phyloP scores from a whole-genome alignment of 2,329 filamentous ascomycete species.

The Pyrenophora tritici-repentis region DNA sequence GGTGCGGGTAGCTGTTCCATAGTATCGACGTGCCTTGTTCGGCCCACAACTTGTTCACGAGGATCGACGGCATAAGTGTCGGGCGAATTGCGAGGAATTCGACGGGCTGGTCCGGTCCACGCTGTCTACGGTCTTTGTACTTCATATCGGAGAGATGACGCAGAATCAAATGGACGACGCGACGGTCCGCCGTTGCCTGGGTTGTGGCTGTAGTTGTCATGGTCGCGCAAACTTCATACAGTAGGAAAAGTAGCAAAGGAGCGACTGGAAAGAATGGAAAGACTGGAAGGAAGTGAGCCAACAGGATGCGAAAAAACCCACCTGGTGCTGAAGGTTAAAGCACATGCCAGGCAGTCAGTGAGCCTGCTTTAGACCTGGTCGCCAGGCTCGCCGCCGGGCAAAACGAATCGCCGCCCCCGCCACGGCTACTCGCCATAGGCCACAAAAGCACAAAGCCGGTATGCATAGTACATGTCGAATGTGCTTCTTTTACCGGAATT shows the following conservation, averaged over 20 bases:
- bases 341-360: constrained; percentile 11
- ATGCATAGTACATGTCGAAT: constrained; percentile 2
- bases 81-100: constrained; percentile 43
- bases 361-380: constrained; percentile 19
- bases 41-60: constrained; percentile 43
- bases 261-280: constrained; percentile 2
- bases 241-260: constrained; percentile 11
- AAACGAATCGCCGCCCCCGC: constrained; percentile 11
- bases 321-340: constrained; percentile 1
- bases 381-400: constrained; percentile 17
- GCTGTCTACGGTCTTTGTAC: constrained; percentile 38
- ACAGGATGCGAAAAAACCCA: not conserved
- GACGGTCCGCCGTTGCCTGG: constrained; percentile 27
- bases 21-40: constrained; percentile 39
- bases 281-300: constrained; percentile 3
- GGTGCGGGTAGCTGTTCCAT: constrained; percentile 40
- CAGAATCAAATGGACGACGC: constrained; percentile 34
- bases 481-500: constrained; percentile 2
- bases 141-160: constrained; percentile 38
- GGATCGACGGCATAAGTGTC: constrained; percentile 38
- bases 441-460: constrained; percentile 12
- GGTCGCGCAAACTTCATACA: constrained; percentile 9
- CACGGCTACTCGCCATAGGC: constrained; percentile 23
- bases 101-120: constrained; percentile 38
- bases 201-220: constrained; percentile 28